These are phyloP conservation scores for Colletotrichum lupini DNA, from an alignment of 2,329 filamentous ascomycete species.

Conservation along the genomic window DNA sequence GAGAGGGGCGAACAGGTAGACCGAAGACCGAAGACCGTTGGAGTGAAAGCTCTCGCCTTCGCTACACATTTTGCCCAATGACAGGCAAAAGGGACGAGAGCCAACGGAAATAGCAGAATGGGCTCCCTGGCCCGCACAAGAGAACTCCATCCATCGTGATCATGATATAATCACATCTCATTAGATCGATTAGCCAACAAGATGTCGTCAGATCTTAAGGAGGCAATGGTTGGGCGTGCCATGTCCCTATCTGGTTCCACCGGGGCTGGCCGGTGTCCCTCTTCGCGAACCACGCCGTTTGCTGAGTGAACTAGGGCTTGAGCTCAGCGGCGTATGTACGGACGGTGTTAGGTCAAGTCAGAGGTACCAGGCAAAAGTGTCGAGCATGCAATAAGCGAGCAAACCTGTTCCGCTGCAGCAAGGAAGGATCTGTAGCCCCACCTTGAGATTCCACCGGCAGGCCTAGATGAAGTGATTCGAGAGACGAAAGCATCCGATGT, in stretches of 20 bases:
- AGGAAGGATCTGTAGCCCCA: constrained; percentile 2
- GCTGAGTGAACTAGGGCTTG: not conserved
- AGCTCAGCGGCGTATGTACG: not conserved
- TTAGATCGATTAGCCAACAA: constrained; percentile 14
- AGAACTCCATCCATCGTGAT: not conserved
- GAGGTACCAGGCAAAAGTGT: not conserved
- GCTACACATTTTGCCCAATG: not conserved
- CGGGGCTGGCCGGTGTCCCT: not conserved
- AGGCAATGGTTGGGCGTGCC: not conserved
- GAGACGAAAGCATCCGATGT: constrained; percentile 5
- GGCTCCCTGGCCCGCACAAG: constrained; percentile 1
- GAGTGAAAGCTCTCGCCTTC: not conserved
- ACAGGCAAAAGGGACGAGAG: not conserved
- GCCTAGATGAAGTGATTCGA: constrained; percentile 20
- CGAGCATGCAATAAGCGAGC: constrained; percentile 16
- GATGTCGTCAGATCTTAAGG: constrained; percentile 9
- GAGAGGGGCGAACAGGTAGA: not conserved
- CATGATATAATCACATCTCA: constrained; percentile 27
- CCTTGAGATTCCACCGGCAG: constrained; percentile 3
- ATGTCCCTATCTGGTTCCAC: not conserved
- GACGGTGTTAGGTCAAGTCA: not conserved
- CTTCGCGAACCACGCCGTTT: not conserved
- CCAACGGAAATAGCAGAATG: not conserved
- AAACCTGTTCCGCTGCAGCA: constrained; percentile 9
- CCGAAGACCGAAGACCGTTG: too few species aligned